Evolutionary conservation across 2,329 filamentous ascomycete species (phyloP), one percentile per base, ranked within the genome.

Genomic region (Fusarium nodosum): DNA sequence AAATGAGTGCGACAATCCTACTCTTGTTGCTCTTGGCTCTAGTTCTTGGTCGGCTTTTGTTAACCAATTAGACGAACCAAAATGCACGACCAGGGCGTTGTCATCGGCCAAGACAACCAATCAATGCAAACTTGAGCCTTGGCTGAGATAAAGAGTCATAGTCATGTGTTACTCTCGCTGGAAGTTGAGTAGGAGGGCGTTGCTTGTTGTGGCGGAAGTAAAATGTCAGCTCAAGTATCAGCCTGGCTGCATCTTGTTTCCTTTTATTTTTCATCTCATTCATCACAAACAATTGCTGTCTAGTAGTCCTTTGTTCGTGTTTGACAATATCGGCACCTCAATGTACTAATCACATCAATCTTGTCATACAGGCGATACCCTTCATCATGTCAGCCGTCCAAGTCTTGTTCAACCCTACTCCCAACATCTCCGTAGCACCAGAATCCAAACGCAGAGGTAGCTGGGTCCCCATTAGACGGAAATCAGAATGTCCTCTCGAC

Each of bases 91-190:
- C 26, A 67, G 24, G 51, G n/a, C 33, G 33, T 39, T 30, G 24
- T 13, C n/a, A 3, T 67, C 57, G 64, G 64, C 33, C 51, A 58
- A 36, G 33, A 34, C 18, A 44, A 15, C 64, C 64, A 67, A 67
- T 67, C 47, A 58, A 5, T 2, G 7, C 10, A 13, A 15, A 26
- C 24, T 3, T 22, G 46, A 26, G 42, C 51, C 64, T 67, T 57
- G 64, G 47, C 63, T 56, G 51, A 63, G 63, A 67, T 66, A 62
- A 56, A 66, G 57, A 52, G 63, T 67, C 64, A 67, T 30, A 57
- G 63, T 67, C 63, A 30, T 45, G 39, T 24, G 39, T 51, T 62
- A 20, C 34, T 22, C 16, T 15, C 15, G 31, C 33, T 39, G 28
- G 20, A 28, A 45, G 8, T 41, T 51, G 42, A n/a, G 22, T 48